Evolutionary conservation across 139 green algal species (phyloP).

Genomic region (Chlorella sp.): DNA sequence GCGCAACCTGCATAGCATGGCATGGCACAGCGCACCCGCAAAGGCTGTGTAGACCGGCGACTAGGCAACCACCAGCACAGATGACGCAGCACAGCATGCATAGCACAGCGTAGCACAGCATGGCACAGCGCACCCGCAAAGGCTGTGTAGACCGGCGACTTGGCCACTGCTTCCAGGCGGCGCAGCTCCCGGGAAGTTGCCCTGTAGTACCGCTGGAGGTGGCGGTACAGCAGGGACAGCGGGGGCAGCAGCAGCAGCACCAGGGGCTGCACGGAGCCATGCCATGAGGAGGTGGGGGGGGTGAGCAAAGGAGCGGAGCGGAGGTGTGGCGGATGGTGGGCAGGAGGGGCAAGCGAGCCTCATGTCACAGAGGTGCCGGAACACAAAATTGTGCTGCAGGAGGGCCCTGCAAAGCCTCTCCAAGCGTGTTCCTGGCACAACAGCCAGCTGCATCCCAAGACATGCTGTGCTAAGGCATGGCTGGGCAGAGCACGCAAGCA

Average conservation of each 20-base stretch:
- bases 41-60: slow-evolving; percentile 70
- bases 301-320: neutral
- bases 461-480: neutral
- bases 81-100: too few species aligned
- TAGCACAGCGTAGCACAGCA: too few species aligned
- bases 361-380: too few species aligned
- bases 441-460: neutral
- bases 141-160: slow-evolving; percentile 77
- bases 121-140: slow-evolving; percentile 57
- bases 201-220: slow-evolving; percentile 69
- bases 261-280: slow-evolving; percentile 50
- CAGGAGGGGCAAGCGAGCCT: too few species aligned
- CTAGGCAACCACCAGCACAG: too few species aligned
- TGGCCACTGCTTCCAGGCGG: slow-evolving; percentile 71
- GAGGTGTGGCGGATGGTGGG: too few species aligned
- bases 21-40: slow-evolving; percentile 34
- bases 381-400: too few species aligned
- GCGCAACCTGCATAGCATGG: neutral
- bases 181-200: slow-evolving; percentile 71
- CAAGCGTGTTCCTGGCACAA: too few species aligned
- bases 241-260: slow-evolving; percentile 69
- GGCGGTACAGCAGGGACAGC: slow-evolving; percentile 56
- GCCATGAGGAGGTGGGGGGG: neutral
- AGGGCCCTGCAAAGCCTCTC: too few species aligned
- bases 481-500: too few species aligned